phyloP scores from a whole-genome alignment of 345 rosid genomes.

The Linum tenue region DNA sequence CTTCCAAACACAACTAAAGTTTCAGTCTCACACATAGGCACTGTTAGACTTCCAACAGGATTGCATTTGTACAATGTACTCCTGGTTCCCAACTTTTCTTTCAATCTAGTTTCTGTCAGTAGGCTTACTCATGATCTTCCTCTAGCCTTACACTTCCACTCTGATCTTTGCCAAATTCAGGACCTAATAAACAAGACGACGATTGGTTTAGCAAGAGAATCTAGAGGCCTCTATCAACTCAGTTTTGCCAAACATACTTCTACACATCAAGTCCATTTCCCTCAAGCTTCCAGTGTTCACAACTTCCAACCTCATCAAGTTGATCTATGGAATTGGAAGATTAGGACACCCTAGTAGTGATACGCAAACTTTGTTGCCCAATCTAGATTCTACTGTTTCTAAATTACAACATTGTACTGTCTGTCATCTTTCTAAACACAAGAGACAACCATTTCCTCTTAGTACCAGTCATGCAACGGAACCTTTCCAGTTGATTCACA shows the following conservation, averaged over 20 bases:
- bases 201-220: neutral
- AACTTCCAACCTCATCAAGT: neutral
- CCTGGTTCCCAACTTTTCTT: neutral
- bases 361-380: too few relatives aligned
- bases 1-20: neutral
- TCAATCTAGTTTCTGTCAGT: neutral
- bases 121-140: neutral
- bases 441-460: neutral
- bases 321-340: neutral
- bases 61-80: neutral
- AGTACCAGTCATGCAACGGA: neutral
- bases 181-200: neutral
- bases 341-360: neutral
- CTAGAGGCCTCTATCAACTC: neutral
- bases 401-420: neutral
- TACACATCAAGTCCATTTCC: neutral
- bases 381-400: too few relatives aligned
- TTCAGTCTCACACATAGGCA: neutral
- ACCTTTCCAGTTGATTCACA: neutral
- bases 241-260: neutral
- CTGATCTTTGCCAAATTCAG: neutral
- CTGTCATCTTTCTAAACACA: constrained; percentile 1
- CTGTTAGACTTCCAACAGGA: neutral
- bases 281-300: too few relatives aligned
- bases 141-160: neutral